phyloP scores from a whole-genome alignment of 148 eudicot species.

The Arctostaphylos glauca region DNA sequence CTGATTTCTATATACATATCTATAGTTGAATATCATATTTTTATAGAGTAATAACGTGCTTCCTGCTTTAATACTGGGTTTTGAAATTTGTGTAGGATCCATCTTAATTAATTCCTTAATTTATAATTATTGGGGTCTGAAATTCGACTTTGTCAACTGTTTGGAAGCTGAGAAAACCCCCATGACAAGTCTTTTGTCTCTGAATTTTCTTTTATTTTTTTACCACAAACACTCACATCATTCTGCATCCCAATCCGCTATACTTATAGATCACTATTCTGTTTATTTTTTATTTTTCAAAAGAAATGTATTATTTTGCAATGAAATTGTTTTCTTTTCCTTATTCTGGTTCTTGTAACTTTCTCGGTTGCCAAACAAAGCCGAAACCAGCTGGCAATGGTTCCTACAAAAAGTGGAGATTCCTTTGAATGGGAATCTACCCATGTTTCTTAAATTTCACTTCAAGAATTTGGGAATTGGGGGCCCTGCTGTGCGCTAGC shows the following conservation, averaged over 20 bases:
- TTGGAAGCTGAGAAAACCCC: conserved; percentile 14
- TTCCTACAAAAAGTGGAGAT: neutral
- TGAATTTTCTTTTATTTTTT: too few relatives aligned
- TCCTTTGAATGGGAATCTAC: neutral
- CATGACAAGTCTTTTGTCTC: too few relatives aligned
- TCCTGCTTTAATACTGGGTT: neutral
- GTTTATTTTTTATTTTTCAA: too few relatives aligned
- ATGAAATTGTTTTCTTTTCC: neutral
- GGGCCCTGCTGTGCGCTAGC: too few relatives aligned
- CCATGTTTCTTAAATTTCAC: conserved; percentile 19
- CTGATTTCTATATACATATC: neutral
- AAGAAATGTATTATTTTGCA: too few relatives aligned
- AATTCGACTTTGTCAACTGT: neutral
- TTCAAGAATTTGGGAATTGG: conserved; percentile 1
- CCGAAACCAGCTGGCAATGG: neutral
- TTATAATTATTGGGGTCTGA: neutral
- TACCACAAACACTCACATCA: too few relatives aligned
- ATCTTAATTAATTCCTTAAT: neutral
- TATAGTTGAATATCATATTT: neutral
- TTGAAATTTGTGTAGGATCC: neutral
- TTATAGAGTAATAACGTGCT: neutral
- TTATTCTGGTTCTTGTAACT: neutral
- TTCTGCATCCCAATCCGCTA: too few relatives aligned
- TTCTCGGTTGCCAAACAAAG: neutral
- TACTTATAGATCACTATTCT: too few relatives aligned